These are phyloP conservation scores for Stygiomarasmius scandens DNA, from an alignment of 1,284 basidiomycete genomes.

Conservation along the genomic window DNA sequence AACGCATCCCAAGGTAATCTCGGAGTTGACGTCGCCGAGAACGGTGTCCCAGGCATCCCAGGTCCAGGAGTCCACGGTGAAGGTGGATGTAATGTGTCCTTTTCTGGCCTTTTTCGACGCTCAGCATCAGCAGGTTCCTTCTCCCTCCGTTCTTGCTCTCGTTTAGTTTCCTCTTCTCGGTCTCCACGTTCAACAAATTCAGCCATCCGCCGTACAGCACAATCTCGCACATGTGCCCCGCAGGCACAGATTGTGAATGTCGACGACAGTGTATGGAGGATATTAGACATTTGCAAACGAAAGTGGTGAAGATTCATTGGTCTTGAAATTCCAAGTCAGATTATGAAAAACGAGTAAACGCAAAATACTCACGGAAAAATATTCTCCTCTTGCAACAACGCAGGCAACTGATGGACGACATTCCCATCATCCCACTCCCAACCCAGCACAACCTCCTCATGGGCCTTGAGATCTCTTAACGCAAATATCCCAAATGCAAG, in stretches of 20 bases:
- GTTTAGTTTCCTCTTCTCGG: neutral
- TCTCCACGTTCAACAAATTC: constrained; percentile 56
- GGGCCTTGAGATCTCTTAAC: constrained; percentile 70
- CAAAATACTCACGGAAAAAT: constrained; percentile 54
- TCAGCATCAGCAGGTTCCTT: neutral
- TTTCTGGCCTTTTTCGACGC: neutral
- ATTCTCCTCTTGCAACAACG: constrained; percentile 61
- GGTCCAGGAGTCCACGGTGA: neutral
- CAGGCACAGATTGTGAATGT: constrained; percentile 83
- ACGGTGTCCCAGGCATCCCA: neutral
- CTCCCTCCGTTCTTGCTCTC: constrained; percentile 2
- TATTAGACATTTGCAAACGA: constrained; percentile 65
- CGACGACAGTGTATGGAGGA: constrained; percentile 73
- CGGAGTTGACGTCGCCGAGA: neutral
- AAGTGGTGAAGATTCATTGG: constrained; percentile 56
- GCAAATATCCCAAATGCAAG: constrained; percentile 87
- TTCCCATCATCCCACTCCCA: constrained; percentile 98
- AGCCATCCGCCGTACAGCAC: constrained; percentile 69
- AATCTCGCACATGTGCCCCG: constrained; percentile 60
- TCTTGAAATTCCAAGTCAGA: constrained; percentile 32
- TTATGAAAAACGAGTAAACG: constrained; percentile 4
- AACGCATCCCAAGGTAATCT: neutral
- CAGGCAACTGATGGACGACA: constrained; percentile 81
- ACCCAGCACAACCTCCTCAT: constrained; percentile 88
- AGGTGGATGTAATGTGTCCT: neutral